Base-by-base conservation (phyloP, 495 filamentous ascomycete species). In the Penicillium steckii region DNA sequence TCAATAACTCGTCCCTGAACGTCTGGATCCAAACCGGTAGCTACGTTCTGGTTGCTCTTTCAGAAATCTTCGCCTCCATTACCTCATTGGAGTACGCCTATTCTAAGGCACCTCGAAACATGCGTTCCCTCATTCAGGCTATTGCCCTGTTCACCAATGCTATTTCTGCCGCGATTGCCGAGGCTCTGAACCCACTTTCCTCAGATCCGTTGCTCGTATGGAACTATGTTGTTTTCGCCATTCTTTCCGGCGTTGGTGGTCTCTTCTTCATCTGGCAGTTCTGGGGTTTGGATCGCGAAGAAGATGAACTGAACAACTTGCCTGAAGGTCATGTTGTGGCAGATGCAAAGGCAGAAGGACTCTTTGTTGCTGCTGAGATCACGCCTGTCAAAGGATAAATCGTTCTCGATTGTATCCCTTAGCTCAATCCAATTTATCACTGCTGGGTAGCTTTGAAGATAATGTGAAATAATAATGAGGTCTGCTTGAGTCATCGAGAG, bases 101-200 rank as follows among this genome's bases (percentile, higher is more conserved):
- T 66, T 86, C 83, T 59, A 90, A 92, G 71, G 88, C 89, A 1
- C 89, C 89, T n/a, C 79, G 76, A 54, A 88, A 84, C 67, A 89
- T 92, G 86, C 79, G 85, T 13, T 86, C 83, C 17, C 75, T 90
- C 33, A 82, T 91, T 26, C 84, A 84, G 58, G 79, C 84, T 13
- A 70, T 89, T 44, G 79, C 79, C 38, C 78, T 88, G 43, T 88
- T 90, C 69, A 83, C 81, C 66, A 84, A 79, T 29, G 88, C 87
- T 35, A 76, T 90, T 66, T 80, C 82, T 3, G 74, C 81, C 7
- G 79, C 74, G 33, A 81, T 86, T 60, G 83, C 82, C 8, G 72
- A 88, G 66, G 85, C 81, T 0, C 74, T 90, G 24, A 78, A 80
- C 12, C 70, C 79, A 0, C 67, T 89, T 3, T 79, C 84, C 22